Conservation (phyloP, 768 basidiomycete genomes). For the Trametes cinnabarina region DNA sequence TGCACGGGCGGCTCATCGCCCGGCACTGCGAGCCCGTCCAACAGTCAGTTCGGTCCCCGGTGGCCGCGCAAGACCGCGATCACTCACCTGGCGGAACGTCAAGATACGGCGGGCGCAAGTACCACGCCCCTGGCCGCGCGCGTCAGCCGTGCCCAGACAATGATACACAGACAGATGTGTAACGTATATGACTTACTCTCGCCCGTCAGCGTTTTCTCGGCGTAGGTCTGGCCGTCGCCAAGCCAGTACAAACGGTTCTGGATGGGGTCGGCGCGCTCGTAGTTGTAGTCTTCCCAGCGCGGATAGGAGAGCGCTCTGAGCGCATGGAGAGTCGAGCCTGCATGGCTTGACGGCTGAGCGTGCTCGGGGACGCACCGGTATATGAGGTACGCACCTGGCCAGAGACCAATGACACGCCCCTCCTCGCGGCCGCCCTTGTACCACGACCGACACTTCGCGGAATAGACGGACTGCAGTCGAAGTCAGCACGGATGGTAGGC, state of each 20-base stretch:
- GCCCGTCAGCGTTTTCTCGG: constrained; percentile 41
- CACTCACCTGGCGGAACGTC: constrained; percentile 21
- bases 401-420: constrained; percentile 55
- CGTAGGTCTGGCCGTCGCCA: constrained; percentile 53
- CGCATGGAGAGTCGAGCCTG: constrained; percentile 51
- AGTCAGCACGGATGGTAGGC: background rate
- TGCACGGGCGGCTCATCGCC: too few species aligned
- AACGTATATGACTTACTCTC: constrained; percentile 22
- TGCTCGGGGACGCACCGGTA: background rate
- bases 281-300: constrained; percentile 62
- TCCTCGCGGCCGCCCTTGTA: constrained; percentile 57
- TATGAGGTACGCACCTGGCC: constrained; percentile 45
- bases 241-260: constrained; percentile 56
- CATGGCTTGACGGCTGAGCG: too few species aligned
- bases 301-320: constrained; percentile 46
- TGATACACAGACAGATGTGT: background rate
- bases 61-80: background rate
- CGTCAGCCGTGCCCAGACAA: too few species aligned
- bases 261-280: constrained; percentile 42
- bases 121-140: constrained; percentile 19
- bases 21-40: background rate
- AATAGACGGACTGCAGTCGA: constrained; percentile 49
- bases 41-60: background rate
- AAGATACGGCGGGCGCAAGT: constrained; percentile 18
- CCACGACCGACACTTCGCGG: constrained; percentile 58